Evolutionary conservation across 2,329 filamentous ascomycete genomes (phyloP).

Genomic region (Calonectria leucothoes): DNA sequence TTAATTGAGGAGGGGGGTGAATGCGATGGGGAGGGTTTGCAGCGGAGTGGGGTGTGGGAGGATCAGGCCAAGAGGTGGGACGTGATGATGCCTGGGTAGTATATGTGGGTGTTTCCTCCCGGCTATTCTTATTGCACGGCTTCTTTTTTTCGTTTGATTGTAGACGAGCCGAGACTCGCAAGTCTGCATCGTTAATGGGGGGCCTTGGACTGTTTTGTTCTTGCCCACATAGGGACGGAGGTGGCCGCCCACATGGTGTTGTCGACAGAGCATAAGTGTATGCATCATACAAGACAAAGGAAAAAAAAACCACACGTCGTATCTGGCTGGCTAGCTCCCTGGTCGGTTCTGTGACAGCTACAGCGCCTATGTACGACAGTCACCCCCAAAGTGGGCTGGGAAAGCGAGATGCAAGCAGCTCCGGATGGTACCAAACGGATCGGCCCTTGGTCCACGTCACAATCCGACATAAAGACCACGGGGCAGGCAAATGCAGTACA

Average conservation of each 20-base stretch:
- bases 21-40: constrained; percentile 9
- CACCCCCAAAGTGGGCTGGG: constrained; percentile 5
- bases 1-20: constrained; percentile 22
- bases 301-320: constrained; percentile 6
- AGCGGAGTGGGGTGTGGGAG: constrained; percentile 8
- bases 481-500: not conserved
- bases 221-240: not conserved
- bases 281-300: not conserved
- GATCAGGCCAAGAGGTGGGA: constrained; percentile 11
- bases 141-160: not conserved
- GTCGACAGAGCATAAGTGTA: not conserved
- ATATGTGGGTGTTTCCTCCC: constrained; percentile 6
- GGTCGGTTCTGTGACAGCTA: not conserved
- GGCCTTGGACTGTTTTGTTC: not conserved
- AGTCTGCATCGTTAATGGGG: not conserved
- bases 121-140: not conserved
- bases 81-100: constrained; percentile 8
- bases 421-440: constrained; percentile 38
- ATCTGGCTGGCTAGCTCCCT: not conserved
- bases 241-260: not conserved
- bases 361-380: constrained; percentile 1
- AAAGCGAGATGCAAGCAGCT: constrained; percentile 14
- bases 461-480: constrained; percentile 1
- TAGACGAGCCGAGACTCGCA: not conserved
- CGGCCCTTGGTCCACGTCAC: constrained; percentile 45